Evolutionary conservation across 2,329 filamentous ascomycete genomes (phyloP), one percentile per base, ranked within the genome.

Genomic region (Aureobasidium pullulans): DNA sequence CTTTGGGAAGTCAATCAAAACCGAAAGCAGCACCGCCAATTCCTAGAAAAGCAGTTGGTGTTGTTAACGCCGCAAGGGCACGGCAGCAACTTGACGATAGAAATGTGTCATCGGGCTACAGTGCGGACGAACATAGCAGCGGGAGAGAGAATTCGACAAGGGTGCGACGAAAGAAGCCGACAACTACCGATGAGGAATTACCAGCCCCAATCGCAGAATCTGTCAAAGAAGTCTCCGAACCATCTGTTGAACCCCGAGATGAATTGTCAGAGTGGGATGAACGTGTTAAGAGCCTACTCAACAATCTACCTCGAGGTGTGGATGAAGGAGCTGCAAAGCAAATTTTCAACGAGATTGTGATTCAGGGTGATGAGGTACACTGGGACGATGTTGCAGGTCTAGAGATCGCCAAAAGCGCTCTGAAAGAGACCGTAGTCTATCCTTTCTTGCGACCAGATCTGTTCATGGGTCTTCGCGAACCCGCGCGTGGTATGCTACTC

Each of bases 361-460:
- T 97, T 13, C 85, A 93, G 63, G 94, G 94, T 6, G 94, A 99
- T 66, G 89, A 96, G 69, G 94, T 99, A 1, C 90, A 89, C 67
- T 99, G 94, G 94, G 83, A 84, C 49, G 94, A 99, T 69, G 88
- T 99, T 60, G 92, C 94, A 0, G 94, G 94, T 0, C 77, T 99
- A 4, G 89, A 96, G 52, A 82, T 88, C 57, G 94, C 94, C 36
- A 99, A 99, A 70, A 89, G 85, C 59, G 92, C 94, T 0, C 76
- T 99, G 52, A 93, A 96, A 68, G 94, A 99, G 73, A 91, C 91
- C 0, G 94, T 99, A 1, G 93, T 99, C 2, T 99, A 99, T 68
- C 94, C 94, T 0, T 97, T 99, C 70, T 77, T 99, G 10, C 87
- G 94, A 1, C 94, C 94, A 1, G 94, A 99, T 73, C 77, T 99